Conservation (phyloP, 495 filamentous ascomycete genomes). For the Aspergillus egyptiacus region DNA sequence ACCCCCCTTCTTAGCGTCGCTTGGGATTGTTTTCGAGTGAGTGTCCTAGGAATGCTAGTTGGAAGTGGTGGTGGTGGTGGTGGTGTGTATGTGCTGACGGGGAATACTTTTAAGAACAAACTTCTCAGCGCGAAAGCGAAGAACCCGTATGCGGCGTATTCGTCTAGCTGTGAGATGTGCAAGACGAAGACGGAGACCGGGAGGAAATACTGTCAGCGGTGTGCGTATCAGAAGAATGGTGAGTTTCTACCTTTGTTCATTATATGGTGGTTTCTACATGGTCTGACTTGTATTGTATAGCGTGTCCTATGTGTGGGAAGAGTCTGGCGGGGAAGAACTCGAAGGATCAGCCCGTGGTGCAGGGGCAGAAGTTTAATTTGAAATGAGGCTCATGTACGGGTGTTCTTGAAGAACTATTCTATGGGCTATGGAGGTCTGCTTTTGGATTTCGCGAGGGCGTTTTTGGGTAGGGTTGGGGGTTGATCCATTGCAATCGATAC, state of each 20-base stretch:
- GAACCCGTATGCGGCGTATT: slow-evolving; percentile 65
- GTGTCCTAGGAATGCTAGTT: too few species aligned
- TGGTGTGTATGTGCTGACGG: neutral
- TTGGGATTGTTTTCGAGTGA: too few species aligned
- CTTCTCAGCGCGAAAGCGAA: slow-evolving; percentile 61
- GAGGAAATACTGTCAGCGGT: slow-evolving; percentile 56
- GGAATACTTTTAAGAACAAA: slow-evolving; percentile 54
- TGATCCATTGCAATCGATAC: neutral
- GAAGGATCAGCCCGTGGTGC: slow-evolving; percentile 48
- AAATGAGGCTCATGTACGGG: slow-evolving; percentile 55
- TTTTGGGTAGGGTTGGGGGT: slow-evolving; percentile 20
- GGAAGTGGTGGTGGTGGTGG: neutral
- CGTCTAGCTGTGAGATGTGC: slow-evolving; percentile 54
- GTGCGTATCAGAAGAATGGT: slow-evolving; percentile 63
- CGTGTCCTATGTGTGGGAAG: slow-evolving; percentile 64
- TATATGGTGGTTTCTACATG: neutral
- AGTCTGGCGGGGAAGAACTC: slow-evolving; percentile 42
- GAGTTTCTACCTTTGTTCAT: slow-evolving; percentile 15
- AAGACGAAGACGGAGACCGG: slow-evolving; percentile 62
- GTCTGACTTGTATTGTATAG: slow-evolving; percentile 27
- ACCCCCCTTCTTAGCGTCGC: neutral
- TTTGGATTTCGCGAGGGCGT: neutral
- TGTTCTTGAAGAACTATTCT: too few species aligned
- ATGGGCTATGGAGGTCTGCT: neutral
- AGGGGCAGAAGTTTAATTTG: slow-evolving; percentile 60